Base-by-base conservation (phyloP, 108 stramenopile genomes). In the Cyclotella atomus region DNA sequence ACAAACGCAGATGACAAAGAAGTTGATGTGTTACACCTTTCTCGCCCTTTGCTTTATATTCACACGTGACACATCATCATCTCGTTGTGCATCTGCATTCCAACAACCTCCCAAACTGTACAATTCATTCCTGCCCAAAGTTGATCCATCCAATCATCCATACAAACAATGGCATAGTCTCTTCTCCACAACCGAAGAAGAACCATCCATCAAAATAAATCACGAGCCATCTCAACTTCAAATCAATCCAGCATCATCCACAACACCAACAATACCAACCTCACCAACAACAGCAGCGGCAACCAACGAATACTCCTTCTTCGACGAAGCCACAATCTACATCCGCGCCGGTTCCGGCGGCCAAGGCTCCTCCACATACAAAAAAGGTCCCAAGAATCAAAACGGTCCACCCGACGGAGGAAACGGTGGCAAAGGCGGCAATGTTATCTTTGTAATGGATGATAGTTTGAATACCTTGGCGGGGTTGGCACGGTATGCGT, bases 391-490 rank as follows among this genome's bases (percentile, higher is more conserved):
- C 0, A 84, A 82, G 27, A 70, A 65, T 54, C 94, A 95, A 77
- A 79, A 93, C 35, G 94, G 91, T 25, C 88, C 80, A 15, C 95
- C 97, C 7, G 95, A 94, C 80, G 98, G 98, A 3, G 98, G 97
- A 0, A 88, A 90, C 67, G 98, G 98, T 20, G 97, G 96, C 9
- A 69, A 79, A 20, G 98, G 98, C n/a, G 98, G 98, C 0, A 70
- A 90, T 71, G 96, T 99, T 8, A 71, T 90, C 57, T 70, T 98
- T 32, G 46, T 70, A 23, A 71, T 91, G 56, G 94, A 97, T 81
- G 85, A 81, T 28, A 89, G 91, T 44, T 63, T 97, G 49, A 97
- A 97, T 83, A 97, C 96, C 0, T 74, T 98, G 59, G 94, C 94
- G 4, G 90, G 90, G 23, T 71, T 95, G 46, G 83, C 87, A 33